These are phyloP conservation scores for Nannizziopsis barbatae DNA, from an alignment of 2,329 filamentous ascomycete genomes.

Conservation along the genomic window DNA sequence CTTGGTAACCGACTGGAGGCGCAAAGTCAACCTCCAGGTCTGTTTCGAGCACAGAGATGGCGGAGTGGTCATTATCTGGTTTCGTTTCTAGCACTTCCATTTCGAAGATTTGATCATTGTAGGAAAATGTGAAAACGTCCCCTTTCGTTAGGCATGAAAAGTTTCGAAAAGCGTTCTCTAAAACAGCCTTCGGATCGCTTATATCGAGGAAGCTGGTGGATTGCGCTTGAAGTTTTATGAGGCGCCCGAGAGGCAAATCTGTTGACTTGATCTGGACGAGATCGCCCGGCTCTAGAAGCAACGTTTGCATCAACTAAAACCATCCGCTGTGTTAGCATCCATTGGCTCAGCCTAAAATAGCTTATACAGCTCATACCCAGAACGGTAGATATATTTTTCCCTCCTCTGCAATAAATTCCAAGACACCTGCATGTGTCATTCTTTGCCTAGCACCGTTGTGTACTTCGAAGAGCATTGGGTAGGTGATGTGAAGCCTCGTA, in stretches of 20 bases:
- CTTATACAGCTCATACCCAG: slow-evolving; percentile 52
- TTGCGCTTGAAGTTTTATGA: slow-evolving; percentile 95
- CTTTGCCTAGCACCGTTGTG: slow-evolving; percentile 72
- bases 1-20: slow-evolving; percentile 83
- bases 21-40: slow-evolving; percentile 96
- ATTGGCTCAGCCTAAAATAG: slow-evolving; percentile 2
- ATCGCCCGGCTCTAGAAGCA: slow-evolving; percentile 81
- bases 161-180: slow-evolving; percentile 92
- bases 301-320: slow-evolving; percentile 84
- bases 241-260: slow-evolving; percentile 74
- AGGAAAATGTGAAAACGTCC: slow-evolving; percentile 90
- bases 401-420: slow-evolving; percentile 97
- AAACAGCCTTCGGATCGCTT: slow-evolving; percentile 89
- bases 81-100: slow-evolving; percentile 91
- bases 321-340: slow-evolving; percentile 7
- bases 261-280: slow-evolving; percentile 92
- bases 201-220: slow-evolving; percentile 91
- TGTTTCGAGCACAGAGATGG: slow-evolving; percentile 85
- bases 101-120: slow-evolving; percentile 89
- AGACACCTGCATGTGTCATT: slow-evolving; percentile 82
- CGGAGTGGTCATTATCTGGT: slow-evolving; percentile 69
- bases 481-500: slow-evolving; percentile 88
- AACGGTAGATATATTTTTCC: slow-evolving; percentile 91
- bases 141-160: slow-evolving; percentile 89
- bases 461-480: slow-evolving; percentile 93